Base-by-base conservation (phyloP, 2,329 filamentous ascomycete species). In the Neonectria magnoliae region DNA sequence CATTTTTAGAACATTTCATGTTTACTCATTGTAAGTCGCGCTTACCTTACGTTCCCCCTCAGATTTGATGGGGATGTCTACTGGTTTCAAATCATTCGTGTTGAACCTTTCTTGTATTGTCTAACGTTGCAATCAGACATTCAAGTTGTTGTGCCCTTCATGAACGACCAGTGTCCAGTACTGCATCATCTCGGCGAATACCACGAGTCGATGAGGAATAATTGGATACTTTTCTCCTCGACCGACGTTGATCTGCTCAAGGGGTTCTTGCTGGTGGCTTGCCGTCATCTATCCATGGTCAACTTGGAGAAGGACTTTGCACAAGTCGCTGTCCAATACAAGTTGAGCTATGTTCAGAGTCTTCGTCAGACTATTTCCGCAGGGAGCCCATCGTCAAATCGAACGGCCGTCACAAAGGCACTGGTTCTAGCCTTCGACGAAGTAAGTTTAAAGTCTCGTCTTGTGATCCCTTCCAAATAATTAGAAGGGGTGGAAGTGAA, bases 211-310 rank as follows among this genome's bases (percentile, higher is more conserved):
- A 57, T 65, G 20, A 57, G 52, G 16, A 22, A 55, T 1, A 68
- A 67, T 16, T 65, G 64, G 66, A 25, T 65, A 29, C 42, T 65
- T 9, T 38, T 63, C 20, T 55, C 54, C 8, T 68, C 66, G 3
- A 58, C 58, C 3, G 53, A 68, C 36, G 4, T 38, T 2, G 58
- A 67, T n/a, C 52, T 68, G 38, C 52, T 67, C 5, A 45, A 25
- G n/a, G 62, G 64, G 14, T 68, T 65, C 20, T 44, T 68, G 16
- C 61, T 68, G 9, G 48, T 58, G 2, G 57, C 66, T 1, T 68
- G 54, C 22, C 64, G 66, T 13, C 58, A 60, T 5, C 56, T 68
- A 14, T 58, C 48, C 5, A 48, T 65, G 16, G 20, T 54, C 5
- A 14, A 27, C 6, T 13, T n/a, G 33, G 42, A 56, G 5, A 5